These are phyloP conservation scores for Apiotrichum sp. DNA, from an alignment of 1,284 basidiomycete genomes.

Conservation along the genomic window DNA sequence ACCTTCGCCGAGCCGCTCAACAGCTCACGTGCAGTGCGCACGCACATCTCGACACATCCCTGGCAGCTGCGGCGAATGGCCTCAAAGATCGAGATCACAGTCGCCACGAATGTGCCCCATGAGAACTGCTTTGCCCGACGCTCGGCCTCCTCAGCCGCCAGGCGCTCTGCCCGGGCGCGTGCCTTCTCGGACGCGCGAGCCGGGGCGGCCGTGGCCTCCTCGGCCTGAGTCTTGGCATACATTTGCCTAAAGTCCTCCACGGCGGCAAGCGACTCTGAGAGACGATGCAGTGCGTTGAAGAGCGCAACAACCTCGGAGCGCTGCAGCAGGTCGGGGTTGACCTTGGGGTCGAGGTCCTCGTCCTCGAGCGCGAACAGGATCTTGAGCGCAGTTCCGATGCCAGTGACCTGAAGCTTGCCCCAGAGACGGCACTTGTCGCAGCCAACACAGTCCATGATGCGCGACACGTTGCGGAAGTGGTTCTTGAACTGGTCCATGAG, in stretches of 20 bases:
- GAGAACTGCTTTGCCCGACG: neutral
- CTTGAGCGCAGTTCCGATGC: slow-evolving; percentile 90
- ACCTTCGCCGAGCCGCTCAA: neutral
- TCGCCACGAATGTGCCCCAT: slow-evolving; percentile 2
- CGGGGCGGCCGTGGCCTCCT: slow-evolving; percentile 18
- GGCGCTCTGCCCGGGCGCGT: neutral
- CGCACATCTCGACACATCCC: slow-evolving; percentile 17
- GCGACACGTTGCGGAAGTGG: slow-evolving; percentile 92
- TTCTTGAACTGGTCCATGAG: slow-evolving; percentile 93
- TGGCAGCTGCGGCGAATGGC: slow-evolving; percentile 16
- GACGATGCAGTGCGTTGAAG: slow-evolving; percentile 88
- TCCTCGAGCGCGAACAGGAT: slow-evolving; percentile 95
- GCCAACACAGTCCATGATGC: slow-evolving; percentile 98
- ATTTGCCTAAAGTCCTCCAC: slow-evolving; percentile 75
- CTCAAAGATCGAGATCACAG: slow-evolving; percentile 13
- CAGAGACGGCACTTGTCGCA: slow-evolving; percentile 97
- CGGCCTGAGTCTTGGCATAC: slow-evolving; percentile 56
- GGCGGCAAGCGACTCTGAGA: slow-evolving; percentile 74
- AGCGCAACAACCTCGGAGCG: slow-evolving; percentile 97
- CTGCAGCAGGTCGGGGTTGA: slow-evolving; percentile 72
- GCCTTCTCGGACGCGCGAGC: neutral
- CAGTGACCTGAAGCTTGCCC: slow-evolving; percentile 95
- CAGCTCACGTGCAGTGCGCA: slow-evolving; percentile 1
- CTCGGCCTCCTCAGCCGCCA: neutral
- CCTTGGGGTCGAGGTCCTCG: slow-evolving; percentile 65